Evolutionary conservation across 345 rosid genomes (phyloP), one percentile per base, ranked within the genome.

Genomic region (Ricinus communis): DNA sequence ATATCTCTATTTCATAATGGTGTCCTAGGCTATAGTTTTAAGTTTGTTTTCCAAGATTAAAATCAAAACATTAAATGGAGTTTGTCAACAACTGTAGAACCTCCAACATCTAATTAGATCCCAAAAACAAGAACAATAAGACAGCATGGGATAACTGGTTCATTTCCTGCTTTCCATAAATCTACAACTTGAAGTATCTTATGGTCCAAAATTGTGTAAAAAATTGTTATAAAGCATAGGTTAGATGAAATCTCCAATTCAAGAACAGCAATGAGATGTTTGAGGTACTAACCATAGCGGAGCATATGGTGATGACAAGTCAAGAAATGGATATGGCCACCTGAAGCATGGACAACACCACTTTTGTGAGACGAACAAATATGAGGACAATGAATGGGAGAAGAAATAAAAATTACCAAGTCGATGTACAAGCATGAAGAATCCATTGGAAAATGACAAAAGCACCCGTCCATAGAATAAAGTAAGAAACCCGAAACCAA

Each of bases 241-340:
- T 43, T 31, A 40, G 46, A 67, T 65, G 63, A 36, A 56, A 46
- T 40, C 13, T 30, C 5, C 22, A 40, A 22, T 30, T 43, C 16
- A 25, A 16, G 31, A 65, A 58, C 18, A 19, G 47, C 8, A 19
- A 47, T 16, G 65, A 62, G 25, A 58, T 68, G 47, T 50, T 58
- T 36, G 61, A 74, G 54, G 57, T 31, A 74, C 82, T 33, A 79
- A 88, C 93, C 93, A 89, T 41, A 84, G 28, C 28, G 93, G 90
- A 69, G 94, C 94, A 81, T 71, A 72, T 38, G 80, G 67, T 11
- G 82, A 65, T 15, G 91, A 82, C 53, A 86, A 75, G 69, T 87
- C 85, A 21, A 91, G 88, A 76, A 87, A 91, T 58, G 91, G 87
- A 71, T 86, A 89, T 16, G 94, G 94, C 97, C 94, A 91, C 85